Base-by-base conservation (phyloP, 768 basidiomycete genomes). In the Xerocomus potaroensis region DNA sequence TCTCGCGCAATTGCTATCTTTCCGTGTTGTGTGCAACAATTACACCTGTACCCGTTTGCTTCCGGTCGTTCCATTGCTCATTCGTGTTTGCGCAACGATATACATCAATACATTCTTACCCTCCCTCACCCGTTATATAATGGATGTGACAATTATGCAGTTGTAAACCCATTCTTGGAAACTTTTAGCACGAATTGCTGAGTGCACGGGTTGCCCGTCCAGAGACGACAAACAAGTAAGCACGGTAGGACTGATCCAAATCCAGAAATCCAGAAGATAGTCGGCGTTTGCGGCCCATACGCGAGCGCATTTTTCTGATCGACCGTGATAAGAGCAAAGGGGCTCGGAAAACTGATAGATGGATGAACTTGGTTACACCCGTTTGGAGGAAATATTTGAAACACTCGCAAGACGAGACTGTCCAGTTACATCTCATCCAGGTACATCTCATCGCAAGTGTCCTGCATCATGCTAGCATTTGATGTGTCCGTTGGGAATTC, bases 41-140 rank as follows among this genome's bases (percentile, higher is more conserved):
- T 46, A 51, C 53, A 45, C 48, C 43, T 61, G 53, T 58, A 56
- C 43, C 41, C 46, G 54, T 53, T 50, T 50, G 27, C 47, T 52
- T 29, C 36, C 35, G 27, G 47, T 51, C 18, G 47, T 39, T 43
- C 40, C 54, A 56, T 41, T 46, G 4, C 47, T 36, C 37, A 41
- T 23, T 50, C 19, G 51, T 53, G 56, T 45, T 55, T 49, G 53
- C 46, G 34, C 49, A 60, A 46, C 27, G 44, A 50, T 59, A 22
- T 50, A 52, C 60, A 53, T 43, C 39, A n/a, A 51, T 48, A 61
- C 50, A 56, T 45, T 41, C 26, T 47, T 51, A 43, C 45, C 54
- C 49, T 26, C 33, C 43, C 45, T 41, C 43, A 49, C 33, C 43
- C 30, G 31, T 53, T 45, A 53, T 48, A 42, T 50, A 47, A 49